A percentile compares a stretch with the other conserved stretches of the same genome.
Conservation (phyloP, 352 stramenopile species). For the Pseudoperonospora humuli region DNA sequence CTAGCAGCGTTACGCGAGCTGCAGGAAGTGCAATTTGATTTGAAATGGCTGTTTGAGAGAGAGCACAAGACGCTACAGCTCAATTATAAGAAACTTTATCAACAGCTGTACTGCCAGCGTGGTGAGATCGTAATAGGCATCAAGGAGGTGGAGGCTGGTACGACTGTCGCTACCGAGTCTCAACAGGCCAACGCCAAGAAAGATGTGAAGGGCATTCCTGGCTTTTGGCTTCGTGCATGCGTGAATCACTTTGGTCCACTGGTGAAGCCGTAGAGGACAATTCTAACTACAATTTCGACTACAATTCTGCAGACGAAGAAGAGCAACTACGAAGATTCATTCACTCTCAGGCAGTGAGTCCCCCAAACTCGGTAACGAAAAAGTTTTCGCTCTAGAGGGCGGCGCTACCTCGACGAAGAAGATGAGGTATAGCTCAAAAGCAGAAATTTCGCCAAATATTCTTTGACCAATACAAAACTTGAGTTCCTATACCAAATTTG, state of each 20-base stretch:
- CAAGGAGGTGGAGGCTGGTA: conserved; percentile 68
- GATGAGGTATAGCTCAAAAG: no score
- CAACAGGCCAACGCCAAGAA: conserved; percentile 32
- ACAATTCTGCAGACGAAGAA: conserved; percentile 36
- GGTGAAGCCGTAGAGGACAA: conserved; percentile 71
- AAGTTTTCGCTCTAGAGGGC: conserved; percentile 65
- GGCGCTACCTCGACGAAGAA: conserved; percentile 64
- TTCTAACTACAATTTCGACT: no score
- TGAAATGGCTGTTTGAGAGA: conserved; percentile 83
- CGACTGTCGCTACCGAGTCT: conserved; percentile 36
- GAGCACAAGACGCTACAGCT: conserved; percentile 75
- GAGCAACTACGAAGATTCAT: conserved; percentile 54
- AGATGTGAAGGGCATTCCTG: conserved; percentile 70
- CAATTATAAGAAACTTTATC: conserved; percentile 86
- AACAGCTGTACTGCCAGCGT: conserved; percentile 71
- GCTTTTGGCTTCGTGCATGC: conserved; percentile 79
- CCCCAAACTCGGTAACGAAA: conserved; percentile 53
- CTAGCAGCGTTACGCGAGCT: conserved; percentile 63
- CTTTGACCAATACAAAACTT: no score
- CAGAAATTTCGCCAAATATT: no score
- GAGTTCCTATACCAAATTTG: no score
- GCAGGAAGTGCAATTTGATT: conserved; percentile 63
- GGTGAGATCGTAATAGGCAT: conserved; percentile 65
- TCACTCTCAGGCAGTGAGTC: conserved; percentile 48
- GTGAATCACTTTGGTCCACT: conserved; percentile 88